phyloP scores from a whole-genome alignment of 208 protist species.

The Leishmania major region DNA sequence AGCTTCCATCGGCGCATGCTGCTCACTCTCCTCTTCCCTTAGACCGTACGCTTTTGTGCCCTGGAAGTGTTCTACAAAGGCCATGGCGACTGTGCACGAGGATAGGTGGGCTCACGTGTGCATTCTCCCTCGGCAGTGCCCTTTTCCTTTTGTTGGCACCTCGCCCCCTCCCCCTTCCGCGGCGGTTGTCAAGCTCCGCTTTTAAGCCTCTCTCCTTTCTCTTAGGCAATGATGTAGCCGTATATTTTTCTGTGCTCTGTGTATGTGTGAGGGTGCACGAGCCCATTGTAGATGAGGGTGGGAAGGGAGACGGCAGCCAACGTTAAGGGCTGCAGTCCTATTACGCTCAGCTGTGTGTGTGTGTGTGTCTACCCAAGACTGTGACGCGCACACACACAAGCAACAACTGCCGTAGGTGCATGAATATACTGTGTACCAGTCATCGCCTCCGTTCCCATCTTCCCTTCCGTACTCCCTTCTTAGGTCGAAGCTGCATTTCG shows the following conservation, averaged over 20 bases:
- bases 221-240: background rate
- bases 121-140: background rate
- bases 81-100: background rate
- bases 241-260: background rate
- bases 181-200: background rate
- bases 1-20: background rate
- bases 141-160: background rate
- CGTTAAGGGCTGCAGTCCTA: background rate
- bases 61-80: background rate
- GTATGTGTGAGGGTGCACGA: background rate
- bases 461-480: conserved; percentile 5
- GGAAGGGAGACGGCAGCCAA: background rate
- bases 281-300: background rate
- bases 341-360: background rate
- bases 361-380: background rate
- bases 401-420: background rate
- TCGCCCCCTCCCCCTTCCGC: background rate
- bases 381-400: background rate
- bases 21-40: background rate
- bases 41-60: background rate
- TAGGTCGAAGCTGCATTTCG: background rate
- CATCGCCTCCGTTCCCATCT: background rate
- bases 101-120: background rate
- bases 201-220: background rate
- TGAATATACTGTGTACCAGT: background rate